Percentiles rank a stretch among this genome's conserved stretches.
These are phyloP conservation scores for Exophiala mesophila DNA, from an alignment of 2,329 filamentous ascomycete species.

Conservation along the genomic window DNA sequence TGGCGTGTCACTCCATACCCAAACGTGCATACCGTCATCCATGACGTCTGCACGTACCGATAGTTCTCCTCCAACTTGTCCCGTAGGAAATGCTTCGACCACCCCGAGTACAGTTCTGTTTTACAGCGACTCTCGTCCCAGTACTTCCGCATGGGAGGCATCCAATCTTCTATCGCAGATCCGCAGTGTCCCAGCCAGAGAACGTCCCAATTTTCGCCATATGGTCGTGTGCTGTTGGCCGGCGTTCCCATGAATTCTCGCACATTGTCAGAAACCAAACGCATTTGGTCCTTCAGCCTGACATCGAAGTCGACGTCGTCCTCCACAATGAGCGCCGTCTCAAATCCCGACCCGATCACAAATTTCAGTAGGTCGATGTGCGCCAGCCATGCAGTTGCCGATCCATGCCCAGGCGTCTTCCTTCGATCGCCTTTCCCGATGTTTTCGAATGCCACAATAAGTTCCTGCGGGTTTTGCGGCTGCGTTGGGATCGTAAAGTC, in stretches of 20 bases:
- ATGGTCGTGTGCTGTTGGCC: slow-evolving; percentile 23
- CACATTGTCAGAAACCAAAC: slow-evolving; percentile 31
- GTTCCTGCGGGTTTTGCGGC: slow-evolving; percentile 6
- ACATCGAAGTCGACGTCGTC: slow-evolving; percentile 39
- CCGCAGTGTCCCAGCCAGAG: slow-evolving; percentile 39
- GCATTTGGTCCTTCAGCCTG: slow-evolving; percentile 31
- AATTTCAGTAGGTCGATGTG: slow-evolving; percentile 14
- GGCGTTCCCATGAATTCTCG: slow-evolving; percentile 26
- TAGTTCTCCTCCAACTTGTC: slow-evolving; percentile 3
- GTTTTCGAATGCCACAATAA: slow-evolving; percentile 5
- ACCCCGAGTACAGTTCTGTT: slow-evolving; percentile 8
- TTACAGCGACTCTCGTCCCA: slow-evolving; percentile 10
- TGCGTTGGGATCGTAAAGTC: slow-evolving; percentile 7
- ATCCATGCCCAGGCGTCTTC: slow-evolving; percentile 7
- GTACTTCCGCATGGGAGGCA: not conserved
- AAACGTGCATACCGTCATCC: slow-evolving; percentile 7
- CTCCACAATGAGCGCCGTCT: slow-evolving; percentile 31
- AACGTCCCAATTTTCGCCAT: slow-evolving; percentile 34
- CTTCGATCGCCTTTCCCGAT: slow-evolving; percentile 6
- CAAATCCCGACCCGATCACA: slow-evolving; percentile 7
- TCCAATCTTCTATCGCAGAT: slow-evolving; percentile 7
- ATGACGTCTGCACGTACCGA: slow-evolving; percentile 4
- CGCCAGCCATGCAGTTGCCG: slow-evolving; percentile 12
- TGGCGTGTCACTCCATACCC: slow-evolving; percentile 10
- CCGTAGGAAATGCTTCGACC: slow-evolving; percentile 10